Percentiles rank a stretch among this genome's conserved stretches.
Evolutionary conservation across 2,329 filamentous ascomycete species (phyloP).

Genomic region (Keithomyces neogunnii): DNA sequence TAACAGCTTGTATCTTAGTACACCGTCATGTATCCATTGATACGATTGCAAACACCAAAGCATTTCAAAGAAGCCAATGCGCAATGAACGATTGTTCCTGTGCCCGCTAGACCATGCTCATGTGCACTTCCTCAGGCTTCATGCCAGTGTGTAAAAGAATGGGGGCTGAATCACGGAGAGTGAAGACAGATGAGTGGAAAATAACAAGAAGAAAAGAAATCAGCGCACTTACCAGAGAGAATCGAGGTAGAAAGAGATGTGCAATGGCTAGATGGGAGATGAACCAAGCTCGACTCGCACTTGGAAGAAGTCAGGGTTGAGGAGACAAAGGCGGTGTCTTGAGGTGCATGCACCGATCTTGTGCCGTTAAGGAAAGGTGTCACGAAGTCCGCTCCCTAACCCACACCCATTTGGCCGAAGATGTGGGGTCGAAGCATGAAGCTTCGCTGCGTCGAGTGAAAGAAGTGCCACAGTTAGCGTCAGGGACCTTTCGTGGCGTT

Average conservation of each 20-base stretch:
- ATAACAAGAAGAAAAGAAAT: neutral
- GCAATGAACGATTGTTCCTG: neutral
- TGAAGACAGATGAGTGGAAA: neutral
- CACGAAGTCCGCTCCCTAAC: conserved; percentile 14
- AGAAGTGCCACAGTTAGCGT: neutral
- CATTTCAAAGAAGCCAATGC: neutral
- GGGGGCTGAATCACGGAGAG: neutral
- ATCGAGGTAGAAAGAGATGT: neutral
- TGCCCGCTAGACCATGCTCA: too few species aligned
- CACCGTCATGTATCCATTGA: too few species aligned
- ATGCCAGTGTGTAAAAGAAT: neutral
- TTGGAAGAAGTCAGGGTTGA: conserved; percentile 4
- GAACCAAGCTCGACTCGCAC: conserved; percentile 1
- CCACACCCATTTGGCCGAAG: neutral
- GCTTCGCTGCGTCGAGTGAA: neutral
- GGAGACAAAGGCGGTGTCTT: conserved; percentile 1
- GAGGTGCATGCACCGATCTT: conserved; percentile 10
- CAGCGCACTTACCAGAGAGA: neutral
- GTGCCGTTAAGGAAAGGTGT: conserved; percentile 27
- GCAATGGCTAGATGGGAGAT: conserved; percentile 1
- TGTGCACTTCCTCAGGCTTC: too few species aligned
- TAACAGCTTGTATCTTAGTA: neutral
- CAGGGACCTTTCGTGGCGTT: neutral
- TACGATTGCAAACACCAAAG: too few species aligned
- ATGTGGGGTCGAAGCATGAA: neutral